Conservation (phyloP, 2,329 filamentous ascomycete species). For the Aciculosporium take region DNA sequence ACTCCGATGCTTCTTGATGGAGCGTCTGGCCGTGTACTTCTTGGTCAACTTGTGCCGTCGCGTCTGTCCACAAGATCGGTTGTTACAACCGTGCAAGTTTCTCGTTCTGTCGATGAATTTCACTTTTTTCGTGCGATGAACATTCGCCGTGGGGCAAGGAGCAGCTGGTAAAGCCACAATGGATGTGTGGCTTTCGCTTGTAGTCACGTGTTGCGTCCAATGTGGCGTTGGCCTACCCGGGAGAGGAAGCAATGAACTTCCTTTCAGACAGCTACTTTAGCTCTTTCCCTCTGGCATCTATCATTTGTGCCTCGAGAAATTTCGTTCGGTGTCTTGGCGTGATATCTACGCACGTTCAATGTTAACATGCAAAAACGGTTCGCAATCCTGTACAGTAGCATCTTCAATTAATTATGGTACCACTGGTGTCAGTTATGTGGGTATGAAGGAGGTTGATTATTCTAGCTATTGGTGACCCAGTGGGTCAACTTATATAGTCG, state of each 20-base stretch:
- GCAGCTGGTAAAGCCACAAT: slow-evolving; percentile 14
- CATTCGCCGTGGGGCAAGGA: slow-evolving; percentile 19
- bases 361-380: no score
- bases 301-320: no score
- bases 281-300: no score
- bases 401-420: no score
- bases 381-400: no score
- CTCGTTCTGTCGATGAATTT: slow-evolving; percentile 22
- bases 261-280: background rate
- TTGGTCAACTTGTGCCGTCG: slow-evolving; percentile 6
- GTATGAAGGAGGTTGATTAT: no score
- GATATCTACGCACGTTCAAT: no score
- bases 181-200: slow-evolving; percentile 3
- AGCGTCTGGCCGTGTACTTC: background rate
- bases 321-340: no score
- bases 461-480: no score
- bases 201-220: slow-evolving; percentile 14
- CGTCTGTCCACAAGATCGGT: slow-evolving; percentile 11
- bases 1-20: background rate
- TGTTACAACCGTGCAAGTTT: slow-evolving; percentile 25
- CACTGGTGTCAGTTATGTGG: no score
- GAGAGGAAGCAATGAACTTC: background rate
- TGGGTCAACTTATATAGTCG: no score
- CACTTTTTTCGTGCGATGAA: slow-evolving; percentile 26
- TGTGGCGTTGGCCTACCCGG: background rate